Evolutionary conservation across 2,329 filamentous ascomycete species (phyloP).

Genomic region (Pseudogymnoascus sp.): DNA sequence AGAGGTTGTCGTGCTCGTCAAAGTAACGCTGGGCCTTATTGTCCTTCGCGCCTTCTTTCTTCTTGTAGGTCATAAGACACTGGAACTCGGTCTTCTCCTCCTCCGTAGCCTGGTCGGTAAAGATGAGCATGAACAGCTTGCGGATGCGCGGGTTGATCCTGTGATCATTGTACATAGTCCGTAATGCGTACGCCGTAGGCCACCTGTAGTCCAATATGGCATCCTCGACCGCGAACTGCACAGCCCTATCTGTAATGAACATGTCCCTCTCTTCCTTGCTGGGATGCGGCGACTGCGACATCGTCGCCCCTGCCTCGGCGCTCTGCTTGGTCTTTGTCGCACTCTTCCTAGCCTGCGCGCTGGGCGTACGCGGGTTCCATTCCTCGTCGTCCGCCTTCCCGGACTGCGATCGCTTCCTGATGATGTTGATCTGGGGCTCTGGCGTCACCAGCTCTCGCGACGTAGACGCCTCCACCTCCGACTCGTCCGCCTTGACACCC

Average conservation of each 20-base stretch:
- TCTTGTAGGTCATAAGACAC: constrained; percentile 43
- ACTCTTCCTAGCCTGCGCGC: neutral
- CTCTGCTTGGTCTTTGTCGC: constrained; percentile 1
- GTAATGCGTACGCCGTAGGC: constrained; percentile 53
- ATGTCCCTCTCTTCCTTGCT: constrained; percentile 18
- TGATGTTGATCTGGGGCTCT: neutral
- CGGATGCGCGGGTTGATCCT: constrained; percentile 43
- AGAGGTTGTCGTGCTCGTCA: constrained; percentile 1
- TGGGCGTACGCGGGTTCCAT: neutral
- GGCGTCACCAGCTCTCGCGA: neutral
- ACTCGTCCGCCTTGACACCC: neutral
- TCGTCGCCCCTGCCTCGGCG: neutral
- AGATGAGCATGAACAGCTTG: constrained; percentile 49
- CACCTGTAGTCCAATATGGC: constrained; percentile 48
- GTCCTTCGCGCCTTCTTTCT: constrained; percentile 45
- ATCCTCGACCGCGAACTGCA: constrained; percentile 50
- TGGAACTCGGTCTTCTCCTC: constrained; percentile 44
- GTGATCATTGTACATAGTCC: constrained; percentile 51
- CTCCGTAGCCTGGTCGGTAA: constrained; percentile 45
- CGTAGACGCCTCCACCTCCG: neutral
- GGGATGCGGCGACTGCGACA: neutral
- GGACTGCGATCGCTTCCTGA: neutral
- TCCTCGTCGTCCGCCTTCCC: neutral
- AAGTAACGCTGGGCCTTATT: constrained; percentile 2
- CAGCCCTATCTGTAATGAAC: constrained; percentile 38